phyloP scores from a whole-genome alignment of 192 early-diverging fungal species.

The Cladochytrium replicatum region DNA sequence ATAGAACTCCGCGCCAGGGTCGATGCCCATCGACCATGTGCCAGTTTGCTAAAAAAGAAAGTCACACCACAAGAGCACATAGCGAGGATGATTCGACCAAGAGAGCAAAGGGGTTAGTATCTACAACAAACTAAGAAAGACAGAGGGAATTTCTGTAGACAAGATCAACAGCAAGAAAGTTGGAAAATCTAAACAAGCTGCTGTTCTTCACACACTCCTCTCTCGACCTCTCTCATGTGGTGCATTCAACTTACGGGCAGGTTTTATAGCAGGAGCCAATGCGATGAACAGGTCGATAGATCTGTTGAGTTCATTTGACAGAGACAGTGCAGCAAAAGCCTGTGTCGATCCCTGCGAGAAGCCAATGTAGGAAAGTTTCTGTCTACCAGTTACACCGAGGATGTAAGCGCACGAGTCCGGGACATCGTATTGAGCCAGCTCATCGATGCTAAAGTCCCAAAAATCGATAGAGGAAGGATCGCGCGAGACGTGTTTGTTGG shows the following conservation, averaged over 20 bases:
- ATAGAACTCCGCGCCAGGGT: not conserved
- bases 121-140: not conserved
- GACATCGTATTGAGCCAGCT: slow-evolving; percentile 74
- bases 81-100: not conserved
- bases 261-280: slow-evolving; percentile 63
- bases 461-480: slow-evolving; percentile 50
- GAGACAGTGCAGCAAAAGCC: slow-evolving; percentile 69
- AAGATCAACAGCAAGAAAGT: not conserved
- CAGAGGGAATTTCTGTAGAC: not conserved
- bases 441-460: slow-evolving; percentile 85
- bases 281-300: slow-evolving; percentile 73
- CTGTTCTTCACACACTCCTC: not conserved
- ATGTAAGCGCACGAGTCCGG: slow-evolving; percentile 75
- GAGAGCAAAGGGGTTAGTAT: not conserved
- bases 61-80: not conserved
- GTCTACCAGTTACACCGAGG: slow-evolving; percentile 54
- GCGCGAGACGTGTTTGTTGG: slow-evolving; percentile 60
- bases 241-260: slow-evolving; percentile 22
- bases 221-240: not conserved
- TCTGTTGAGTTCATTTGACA: slow-evolving; percentile 62
- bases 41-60: not conserved
- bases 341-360: slow-evolving; percentile 83
- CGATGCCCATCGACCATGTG: not conserved
- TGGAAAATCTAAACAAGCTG: not conserved
- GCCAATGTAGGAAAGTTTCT: slow-evolving; percentile 68